Conservation (phyloP, 139 green algal genomes). For the Pleodorina starrii region DNA sequence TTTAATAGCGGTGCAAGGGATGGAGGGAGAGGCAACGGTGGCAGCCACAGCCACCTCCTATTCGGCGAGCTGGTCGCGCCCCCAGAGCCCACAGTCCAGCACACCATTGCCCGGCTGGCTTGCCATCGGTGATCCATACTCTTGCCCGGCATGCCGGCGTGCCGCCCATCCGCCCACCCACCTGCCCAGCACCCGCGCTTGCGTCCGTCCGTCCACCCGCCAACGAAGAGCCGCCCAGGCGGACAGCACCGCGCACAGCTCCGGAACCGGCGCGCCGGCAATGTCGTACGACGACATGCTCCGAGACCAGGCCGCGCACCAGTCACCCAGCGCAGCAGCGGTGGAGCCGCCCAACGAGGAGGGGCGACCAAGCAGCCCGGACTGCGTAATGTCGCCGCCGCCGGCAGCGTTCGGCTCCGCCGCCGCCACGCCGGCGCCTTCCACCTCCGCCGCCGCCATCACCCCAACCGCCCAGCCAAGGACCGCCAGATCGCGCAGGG, state of each 20-base stretch:
- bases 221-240: conserved; percentile 24
- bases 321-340: neutral
- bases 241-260: conserved; percentile 22
- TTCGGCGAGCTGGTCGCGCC: too few species aligned
- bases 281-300: neutral
- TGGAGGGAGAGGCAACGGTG: too few species aligned
- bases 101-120: too few species aligned
- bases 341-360: neutral
- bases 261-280: neutral
- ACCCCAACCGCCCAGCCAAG: conserved; percentile 36
- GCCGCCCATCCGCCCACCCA: too few species aligned
- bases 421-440: too few species aligned
- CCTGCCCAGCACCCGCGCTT: conserved; percentile 14
- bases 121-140: too few species aligned
- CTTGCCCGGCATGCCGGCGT: too few species aligned
- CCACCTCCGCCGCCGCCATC: neutral
- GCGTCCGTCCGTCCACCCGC: neutral
- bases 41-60: too few species aligned
- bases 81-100: too few species aligned
- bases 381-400: neutral
- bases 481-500: neutral
- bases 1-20: too few species aligned
- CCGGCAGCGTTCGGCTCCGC: neutral
- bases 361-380: neutral
- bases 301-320: neutral